A percentile compares a stretch with the other conserved stretches of the same genome.
These are phyloP conservation scores for Pycnococcus provasolii DNA, from an alignment of 139 green algal species.

Conservation along the genomic window DNA sequence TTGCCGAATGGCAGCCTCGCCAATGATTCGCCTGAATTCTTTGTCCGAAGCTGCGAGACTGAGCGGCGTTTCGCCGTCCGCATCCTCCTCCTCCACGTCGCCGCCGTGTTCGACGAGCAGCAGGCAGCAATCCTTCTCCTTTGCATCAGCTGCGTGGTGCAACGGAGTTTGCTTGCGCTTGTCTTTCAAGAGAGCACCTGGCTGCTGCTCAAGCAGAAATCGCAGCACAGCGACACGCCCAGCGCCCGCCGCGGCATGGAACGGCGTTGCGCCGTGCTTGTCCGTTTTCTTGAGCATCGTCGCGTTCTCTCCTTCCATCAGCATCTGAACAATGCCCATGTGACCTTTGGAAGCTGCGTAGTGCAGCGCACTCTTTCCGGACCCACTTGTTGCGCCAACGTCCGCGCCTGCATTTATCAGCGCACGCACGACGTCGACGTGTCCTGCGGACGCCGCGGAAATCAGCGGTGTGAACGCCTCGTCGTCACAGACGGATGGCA, in stretches of 20 bases:
- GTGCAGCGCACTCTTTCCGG: not conserved
- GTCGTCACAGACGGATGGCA: not conserved
- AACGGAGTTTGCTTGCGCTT: too few species aligned
- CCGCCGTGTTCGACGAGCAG: too few species aligned
- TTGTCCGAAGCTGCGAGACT: too few species aligned
- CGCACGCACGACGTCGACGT: not conserved
- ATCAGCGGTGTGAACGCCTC: slow-evolving; percentile 2
- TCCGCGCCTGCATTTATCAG: slow-evolving; percentile 2
- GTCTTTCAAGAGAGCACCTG: too few species aligned
- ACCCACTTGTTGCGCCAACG: not conserved
- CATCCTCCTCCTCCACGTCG: too few species aligned
- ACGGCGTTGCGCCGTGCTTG: not conserved
- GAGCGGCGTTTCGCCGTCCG: too few species aligned
- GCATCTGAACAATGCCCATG: not conserved
- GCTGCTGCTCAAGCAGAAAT: too few species aligned
- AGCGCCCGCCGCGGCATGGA: slow-evolving; percentile 4
- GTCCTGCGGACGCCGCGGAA: not conserved
- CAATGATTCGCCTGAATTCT: too few species aligned
- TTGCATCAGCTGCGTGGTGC: too few species aligned
- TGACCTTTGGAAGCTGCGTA: slow-evolving; percentile 17
- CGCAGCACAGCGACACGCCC: too few species aligned
- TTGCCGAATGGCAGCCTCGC: too few species aligned
- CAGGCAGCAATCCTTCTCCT: too few species aligned
- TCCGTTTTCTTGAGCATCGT: not conserved
- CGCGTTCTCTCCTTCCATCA: not conserved